Conservation (phyloP, 2,329 filamentous ascomycete genomes). For the Curvularia eragrostidis region DNA sequence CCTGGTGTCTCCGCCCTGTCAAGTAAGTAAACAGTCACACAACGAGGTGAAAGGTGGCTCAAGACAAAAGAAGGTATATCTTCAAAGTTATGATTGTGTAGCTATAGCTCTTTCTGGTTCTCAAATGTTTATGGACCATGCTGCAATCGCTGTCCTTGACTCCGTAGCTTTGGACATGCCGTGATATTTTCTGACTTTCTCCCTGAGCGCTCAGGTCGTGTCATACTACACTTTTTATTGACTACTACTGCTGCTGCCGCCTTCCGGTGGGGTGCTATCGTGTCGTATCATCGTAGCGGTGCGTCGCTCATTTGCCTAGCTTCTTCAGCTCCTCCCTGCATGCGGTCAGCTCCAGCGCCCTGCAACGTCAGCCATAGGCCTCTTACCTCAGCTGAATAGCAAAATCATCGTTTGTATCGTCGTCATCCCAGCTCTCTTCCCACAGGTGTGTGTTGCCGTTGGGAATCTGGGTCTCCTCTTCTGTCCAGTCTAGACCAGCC, state of each 20-base stretch:
- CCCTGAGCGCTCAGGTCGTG: background rate
- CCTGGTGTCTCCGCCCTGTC: constrained; percentile 93
- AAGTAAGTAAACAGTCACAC: constrained; percentile 62
- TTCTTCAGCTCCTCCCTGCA: constrained; percentile 90
- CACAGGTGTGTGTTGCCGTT: constrained; percentile 83
- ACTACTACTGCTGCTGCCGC: background rate
- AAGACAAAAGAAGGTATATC: constrained; percentile 41
- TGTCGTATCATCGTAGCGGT: constrained; percentile 4
- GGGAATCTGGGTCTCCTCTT: constrained; percentile 87
- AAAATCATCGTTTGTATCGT: constrained; percentile 96
- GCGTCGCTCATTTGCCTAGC: constrained; percentile 69
- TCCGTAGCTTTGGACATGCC: constrained; percentile 1
- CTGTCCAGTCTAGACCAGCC: constrained; percentile 73
- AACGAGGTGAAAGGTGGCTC: constrained; percentile 29
- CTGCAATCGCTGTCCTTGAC: constrained; percentile 8
- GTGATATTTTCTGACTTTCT: background rate
- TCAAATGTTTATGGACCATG: constrained; percentile 27
- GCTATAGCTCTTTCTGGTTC: constrained; percentile 35
- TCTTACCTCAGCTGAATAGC: constrained; percentile 89
- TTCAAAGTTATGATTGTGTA: constrained; percentile 46
- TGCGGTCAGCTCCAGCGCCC: constrained; percentile 10
- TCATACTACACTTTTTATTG: background rate
- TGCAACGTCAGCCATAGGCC: too few species aligned
- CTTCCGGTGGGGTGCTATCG: constrained; percentile 5
- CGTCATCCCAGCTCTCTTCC: constrained; percentile 99